A percentile compares a stretch with the other conserved stretches of the same genome.
Conservation (phyloP, 1,139 yeast genomes). For the Entelexis sorbosivorans region DNA sequence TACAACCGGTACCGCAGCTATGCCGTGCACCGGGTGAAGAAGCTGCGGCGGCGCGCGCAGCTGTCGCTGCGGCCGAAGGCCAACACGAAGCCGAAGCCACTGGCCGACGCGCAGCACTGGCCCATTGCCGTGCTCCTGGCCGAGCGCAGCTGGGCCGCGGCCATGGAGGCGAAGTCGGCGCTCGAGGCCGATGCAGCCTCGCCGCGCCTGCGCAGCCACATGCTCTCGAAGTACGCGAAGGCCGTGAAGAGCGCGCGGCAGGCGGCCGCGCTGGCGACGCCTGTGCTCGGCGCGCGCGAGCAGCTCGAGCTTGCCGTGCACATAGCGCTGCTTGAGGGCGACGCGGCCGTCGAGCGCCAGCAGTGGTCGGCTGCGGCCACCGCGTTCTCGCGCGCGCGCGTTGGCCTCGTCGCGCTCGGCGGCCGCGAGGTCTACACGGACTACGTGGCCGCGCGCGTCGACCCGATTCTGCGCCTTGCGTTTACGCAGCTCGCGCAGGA, state of each 20-base stretch:
- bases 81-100: conserved; percentile 36
- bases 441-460: conserved; percentile 49
- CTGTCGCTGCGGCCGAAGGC: conserved; percentile 31
- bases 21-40: conserved; percentile 38
- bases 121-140: conserved; percentile 36
- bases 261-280: conserved; percentile 34
- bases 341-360: conserved; percentile 44
- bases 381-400: conserved; percentile 50
- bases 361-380: conserved; percentile 47
- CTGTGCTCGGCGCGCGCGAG: conserved; percentile 10
- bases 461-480: conserved; percentile 56
- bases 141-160: conserved; percentile 60
- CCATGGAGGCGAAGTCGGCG: conserved; percentile 50
- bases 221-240: conserved; percentile 58
- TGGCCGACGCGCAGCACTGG: conserved; percentile 41
- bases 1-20: conserved; percentile 29
- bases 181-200: conserved; percentile 40
- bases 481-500: conserved; percentile 34
- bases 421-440: conserved; percentile 37
- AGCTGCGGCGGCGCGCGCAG: conserved; percentile 35
- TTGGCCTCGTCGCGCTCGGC: conserved; percentile 44
- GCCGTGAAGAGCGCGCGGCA: conserved; percentile 41
- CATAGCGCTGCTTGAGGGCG: conserved; percentile 51
- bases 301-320: conserved; percentile 50
- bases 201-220: conserved; percentile 34